phyloP scores from a whole-genome alignment of 2,329 filamentous ascomycete genomes.

The Xylaria sp. region DNA sequence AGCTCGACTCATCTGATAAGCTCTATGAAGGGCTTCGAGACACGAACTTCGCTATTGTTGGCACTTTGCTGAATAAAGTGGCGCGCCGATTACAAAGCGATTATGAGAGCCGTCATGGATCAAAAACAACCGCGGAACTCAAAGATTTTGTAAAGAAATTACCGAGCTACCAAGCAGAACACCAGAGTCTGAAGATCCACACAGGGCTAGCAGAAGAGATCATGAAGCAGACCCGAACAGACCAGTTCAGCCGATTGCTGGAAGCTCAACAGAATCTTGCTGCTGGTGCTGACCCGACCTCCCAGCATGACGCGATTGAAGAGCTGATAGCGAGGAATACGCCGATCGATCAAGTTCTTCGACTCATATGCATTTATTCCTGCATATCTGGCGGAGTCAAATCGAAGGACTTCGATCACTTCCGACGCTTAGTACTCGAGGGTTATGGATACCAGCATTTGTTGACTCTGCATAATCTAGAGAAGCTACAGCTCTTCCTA shows the following conservation, averaged over 20 bases:
- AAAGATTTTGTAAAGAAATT: slow-evolving; percentile 95
- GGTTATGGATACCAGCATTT: slow-evolving; percentile 96
- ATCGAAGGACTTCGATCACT: slow-evolving; percentile 86
- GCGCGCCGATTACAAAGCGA: slow-evolving; percentile 86
- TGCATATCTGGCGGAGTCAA: slow-evolving; percentile 90
- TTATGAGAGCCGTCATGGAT: slow-evolving; percentile 86
- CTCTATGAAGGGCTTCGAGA: slow-evolving; percentile 89
- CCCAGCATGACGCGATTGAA: slow-evolving; percentile 90
- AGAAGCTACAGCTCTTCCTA: slow-evolving; percentile 88
- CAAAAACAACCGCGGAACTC: slow-evolving; percentile 89
- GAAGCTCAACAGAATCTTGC: slow-evolving; percentile 97
- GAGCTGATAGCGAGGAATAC: slow-evolving; percentile 92
- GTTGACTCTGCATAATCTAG: slow-evolving; percentile 85
- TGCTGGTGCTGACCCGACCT: slow-evolving; percentile 86
- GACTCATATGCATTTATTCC: slow-evolving; percentile 90
- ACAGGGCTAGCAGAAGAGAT: slow-evolving; percentile 94
- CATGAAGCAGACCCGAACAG: slow-evolving; percentile 89
- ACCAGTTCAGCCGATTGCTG: slow-evolving; percentile 86
- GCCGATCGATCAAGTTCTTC: slow-evolving; percentile 81
- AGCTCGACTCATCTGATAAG: slow-evolving; percentile 88
- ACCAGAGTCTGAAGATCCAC: slow-evolving; percentile 91
- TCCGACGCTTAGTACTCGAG: slow-evolving; percentile 87
- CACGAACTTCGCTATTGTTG: slow-evolving; percentile 95
- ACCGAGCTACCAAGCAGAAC: slow-evolving; percentile 91
- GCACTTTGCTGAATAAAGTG: slow-evolving; percentile 87